phyloP scores from a whole-genome alignment of 208 protist species.

The Novymonas esmeraldas region DNA sequence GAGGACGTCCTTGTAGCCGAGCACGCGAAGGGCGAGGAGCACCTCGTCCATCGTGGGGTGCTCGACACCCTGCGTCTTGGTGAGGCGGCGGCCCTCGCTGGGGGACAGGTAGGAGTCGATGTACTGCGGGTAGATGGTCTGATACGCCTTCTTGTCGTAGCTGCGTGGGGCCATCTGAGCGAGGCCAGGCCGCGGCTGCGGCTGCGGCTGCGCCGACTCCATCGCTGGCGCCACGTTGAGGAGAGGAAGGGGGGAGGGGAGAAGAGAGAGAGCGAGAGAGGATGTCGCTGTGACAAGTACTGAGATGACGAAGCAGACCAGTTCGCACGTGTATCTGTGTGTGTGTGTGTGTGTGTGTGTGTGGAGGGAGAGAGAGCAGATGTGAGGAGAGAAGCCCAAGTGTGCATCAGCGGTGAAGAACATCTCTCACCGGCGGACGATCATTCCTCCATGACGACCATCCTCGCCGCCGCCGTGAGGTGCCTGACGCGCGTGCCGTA shows the following conservation, averaged over 20 bases:
- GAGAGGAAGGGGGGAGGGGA: neutral
- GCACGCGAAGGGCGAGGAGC: constrained; percentile 38
- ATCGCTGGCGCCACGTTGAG: neutral
- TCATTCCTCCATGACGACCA: too few species aligned
- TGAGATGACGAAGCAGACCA: too few species aligned
- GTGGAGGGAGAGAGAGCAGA: too few species aligned
- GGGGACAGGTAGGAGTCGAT: constrained; percentile 76
- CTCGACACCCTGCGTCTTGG: constrained; percentile 64
- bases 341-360: too few species aligned
- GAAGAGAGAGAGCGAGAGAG: neutral
- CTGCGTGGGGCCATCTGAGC: constrained; percentile 17
- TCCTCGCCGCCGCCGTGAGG: too few species aligned
- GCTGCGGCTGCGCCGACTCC: constrained; percentile 1
- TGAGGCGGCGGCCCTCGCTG: constrained; percentile 76
- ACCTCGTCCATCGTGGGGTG: constrained; percentile 79
- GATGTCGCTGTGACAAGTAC: too few species aligned
- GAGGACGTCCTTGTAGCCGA: constrained; percentile 71
- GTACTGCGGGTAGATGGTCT: constrained; percentile 90
- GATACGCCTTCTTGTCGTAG: constrained; percentile 74
- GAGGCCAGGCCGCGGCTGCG: constrained; percentile 8
- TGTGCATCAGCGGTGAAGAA: too few species aligned
- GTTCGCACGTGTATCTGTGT: too few species aligned
- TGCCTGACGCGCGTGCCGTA: too few species aligned
- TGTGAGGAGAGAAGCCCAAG: too few species aligned
- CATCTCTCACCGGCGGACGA: too few species aligned